Conservation (phyloP, 2,329 filamentous ascomycete genomes). For the Fusarium sp. region DNA sequence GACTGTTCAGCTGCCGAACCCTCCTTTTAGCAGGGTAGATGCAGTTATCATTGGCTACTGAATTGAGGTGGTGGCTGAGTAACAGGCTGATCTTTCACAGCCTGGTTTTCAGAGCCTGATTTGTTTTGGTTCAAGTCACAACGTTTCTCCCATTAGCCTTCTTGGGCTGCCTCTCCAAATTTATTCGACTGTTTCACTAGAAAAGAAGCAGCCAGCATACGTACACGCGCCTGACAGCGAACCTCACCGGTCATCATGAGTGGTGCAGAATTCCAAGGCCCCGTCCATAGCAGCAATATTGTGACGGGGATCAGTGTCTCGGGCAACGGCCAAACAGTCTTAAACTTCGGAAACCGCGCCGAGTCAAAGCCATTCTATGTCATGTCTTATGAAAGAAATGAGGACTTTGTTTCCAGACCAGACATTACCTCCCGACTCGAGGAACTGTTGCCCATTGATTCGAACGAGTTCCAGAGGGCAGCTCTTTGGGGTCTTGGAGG, state of each 20-base stretch:
- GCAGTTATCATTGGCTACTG: no score
- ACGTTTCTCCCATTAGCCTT: no score
- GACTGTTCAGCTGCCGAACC: background rate
- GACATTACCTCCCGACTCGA: conserved; percentile 23
- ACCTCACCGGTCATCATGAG: background rate
- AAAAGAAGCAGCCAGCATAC: no score
- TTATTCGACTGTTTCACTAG: no score
- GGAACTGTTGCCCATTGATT: conserved; percentile 1
- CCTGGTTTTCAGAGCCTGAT: no score
- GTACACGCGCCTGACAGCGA: background rate
- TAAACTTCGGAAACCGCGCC: conserved; percentile 1
- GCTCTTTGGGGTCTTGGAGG: conserved; percentile 38
- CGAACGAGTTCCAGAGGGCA: background rate
- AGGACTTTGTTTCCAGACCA: conserved; percentile 19
- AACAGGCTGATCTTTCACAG: no score
- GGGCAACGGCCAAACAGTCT: background rate
- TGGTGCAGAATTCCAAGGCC: background rate
- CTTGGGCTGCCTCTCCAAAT: no score
- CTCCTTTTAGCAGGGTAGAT: no score
- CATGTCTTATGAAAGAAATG: conserved; percentile 37
- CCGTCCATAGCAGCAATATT: background rate
- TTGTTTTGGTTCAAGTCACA: no score
- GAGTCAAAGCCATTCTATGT: background rate
- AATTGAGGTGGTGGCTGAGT: no score
- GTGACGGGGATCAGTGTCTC: conserved; percentile 3